Evolutionary conservation across 179 eudicot species (phyloP).

Genomic region (Drosera spatulata): DNA sequence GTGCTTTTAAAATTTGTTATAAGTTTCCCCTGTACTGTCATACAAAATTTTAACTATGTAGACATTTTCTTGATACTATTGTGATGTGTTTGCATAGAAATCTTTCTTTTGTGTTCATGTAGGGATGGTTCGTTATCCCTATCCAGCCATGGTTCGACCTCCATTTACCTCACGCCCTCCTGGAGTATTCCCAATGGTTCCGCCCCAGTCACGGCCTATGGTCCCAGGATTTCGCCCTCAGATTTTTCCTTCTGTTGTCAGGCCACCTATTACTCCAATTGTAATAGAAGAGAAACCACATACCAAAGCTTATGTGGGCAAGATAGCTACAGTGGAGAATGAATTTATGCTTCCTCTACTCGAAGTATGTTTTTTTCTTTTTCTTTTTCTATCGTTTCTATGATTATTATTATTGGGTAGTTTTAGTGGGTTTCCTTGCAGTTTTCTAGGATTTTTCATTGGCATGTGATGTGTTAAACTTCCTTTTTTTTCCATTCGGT

Average conservation of each 20-base stretch:
- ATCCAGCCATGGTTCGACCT: slow-evolving; percentile 48
- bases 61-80: slow-evolving; percentile 14
- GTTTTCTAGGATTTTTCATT: not conserved
- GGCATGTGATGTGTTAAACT: too few species aligned
- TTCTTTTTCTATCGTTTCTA: not conserved
- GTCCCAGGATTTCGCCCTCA: slow-evolving; percentile 56
- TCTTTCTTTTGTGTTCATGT: slow-evolving; percentile 33
- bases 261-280: slow-evolving; percentile 47
- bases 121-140: slow-evolving; percentile 82
- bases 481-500: slow-evolving; percentile 11
- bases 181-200: slow-evolving; percentile 40
- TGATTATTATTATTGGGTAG: not conserved
- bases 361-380: slow-evolving; percentile 33
- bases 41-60: slow-evolving; percentile 2
- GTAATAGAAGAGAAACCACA: slow-evolving; percentile 67
- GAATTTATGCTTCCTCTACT: slow-evolving; percentile 82
- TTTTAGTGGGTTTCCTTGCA: not conserved
- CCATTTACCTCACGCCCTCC: slow-evolving; percentile 57
- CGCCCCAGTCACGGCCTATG: slow-evolving; percentile 58
- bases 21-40: slow-evolving; percentile 8
- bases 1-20: slow-evolving; percentile 17
- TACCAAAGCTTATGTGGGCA: slow-evolving; percentile 90
- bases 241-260: slow-evolving; percentile 38
- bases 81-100: slow-evolving; percentile 71
- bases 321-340: slow-evolving; percentile 82